Base-by-base conservation (phyloP, 352 stramenopile species). In the Phytophthora multivora region DNA sequence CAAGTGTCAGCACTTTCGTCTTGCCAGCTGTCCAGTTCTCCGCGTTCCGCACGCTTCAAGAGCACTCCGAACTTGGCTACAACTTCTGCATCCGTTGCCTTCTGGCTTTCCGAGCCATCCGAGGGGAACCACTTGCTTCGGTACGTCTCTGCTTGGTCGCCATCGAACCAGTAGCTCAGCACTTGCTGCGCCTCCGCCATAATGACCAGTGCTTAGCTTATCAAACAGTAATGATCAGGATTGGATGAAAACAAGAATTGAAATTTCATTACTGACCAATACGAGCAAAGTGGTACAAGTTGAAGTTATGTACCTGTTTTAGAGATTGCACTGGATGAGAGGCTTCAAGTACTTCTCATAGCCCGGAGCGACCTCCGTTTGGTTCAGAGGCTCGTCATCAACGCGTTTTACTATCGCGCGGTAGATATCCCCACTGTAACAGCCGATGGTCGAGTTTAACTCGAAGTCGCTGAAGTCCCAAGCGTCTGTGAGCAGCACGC, bases 51-150 rank as follows among this genome's bases (percentile, higher is more conserved):
- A 6, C 56, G 64, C n/a, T 25, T 42, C 25, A 91, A 50, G 19
- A 90, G 50, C 1, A 10, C 39, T 25, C 66, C 66, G 43, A 91
- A 91, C 5, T 42, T 56, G 16, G 47, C 28, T 28, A 59, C 49
- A 50, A 92, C 75, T 47, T 83, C 57, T 0, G 23, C 50, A 43
- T 92, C 80, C 16, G 79, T 69, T 11, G 25, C 25, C 18, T 63
- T 66, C 61, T 92, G 83, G 21, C 59, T 67, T 3, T 83, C 75
- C 11, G 80, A 90, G 3, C 63, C 67, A 30, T 80, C 67, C 0
- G 75, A 48, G 5, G 83, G 77, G 38, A 92, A 90, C 83, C 83
- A 92, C 53, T 89, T 89, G 46, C 35, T 51, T 13, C 77, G 76
- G 54, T 86, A 76, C 31, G 71, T 77, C 61, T 88, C 79, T 1